Conservation (phyloP, 257 asterid genomes). For the Penstemon eatonii region DNA sequence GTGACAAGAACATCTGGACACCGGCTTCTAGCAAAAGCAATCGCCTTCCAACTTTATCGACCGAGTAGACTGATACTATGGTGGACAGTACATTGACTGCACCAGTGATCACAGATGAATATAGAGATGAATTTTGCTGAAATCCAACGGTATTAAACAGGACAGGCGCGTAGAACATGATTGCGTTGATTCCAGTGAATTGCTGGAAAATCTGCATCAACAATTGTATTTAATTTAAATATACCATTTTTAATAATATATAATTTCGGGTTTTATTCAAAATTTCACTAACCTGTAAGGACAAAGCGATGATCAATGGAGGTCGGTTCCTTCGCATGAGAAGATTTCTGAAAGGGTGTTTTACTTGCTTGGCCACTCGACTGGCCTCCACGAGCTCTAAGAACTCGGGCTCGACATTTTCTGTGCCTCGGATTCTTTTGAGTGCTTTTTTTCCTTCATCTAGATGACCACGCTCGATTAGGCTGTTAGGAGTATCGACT, state of each 20-base stretch:
- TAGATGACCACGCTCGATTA: conserved; percentile 70
- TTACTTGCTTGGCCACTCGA: no score
- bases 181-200: conserved; percentile 46
- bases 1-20: conserved; percentile 41
- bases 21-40: conserved; percentile 43
- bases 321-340: no score
- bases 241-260: conserved; percentile 10
- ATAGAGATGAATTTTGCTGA: conserved; percentile 31
- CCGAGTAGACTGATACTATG: conserved; percentile 36
- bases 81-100: conserved; percentile 39
- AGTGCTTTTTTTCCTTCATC: conserved; percentile 72
- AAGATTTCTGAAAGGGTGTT: no score
- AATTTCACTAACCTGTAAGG: no score
- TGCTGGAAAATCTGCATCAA: conserved; percentile 43
- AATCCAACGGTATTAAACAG: conserved; percentile 46
- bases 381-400: no score
- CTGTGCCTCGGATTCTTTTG: conserved; percentile 42
- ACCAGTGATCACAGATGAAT: conserved; percentile 49
- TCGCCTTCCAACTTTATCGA: conserved; percentile 44
- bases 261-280: no score
- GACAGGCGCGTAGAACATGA: conserved; percentile 53
- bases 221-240: no score
- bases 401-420: no score
- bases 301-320: no score
- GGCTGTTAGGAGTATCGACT: conserved; percentile 80